A percentile compares a stretch with the other conserved stretches of the same genome.
phyloP scores from a whole-genome alignment of 352 stramenopile species.

The Aphanomyces euteiches region DNA sequence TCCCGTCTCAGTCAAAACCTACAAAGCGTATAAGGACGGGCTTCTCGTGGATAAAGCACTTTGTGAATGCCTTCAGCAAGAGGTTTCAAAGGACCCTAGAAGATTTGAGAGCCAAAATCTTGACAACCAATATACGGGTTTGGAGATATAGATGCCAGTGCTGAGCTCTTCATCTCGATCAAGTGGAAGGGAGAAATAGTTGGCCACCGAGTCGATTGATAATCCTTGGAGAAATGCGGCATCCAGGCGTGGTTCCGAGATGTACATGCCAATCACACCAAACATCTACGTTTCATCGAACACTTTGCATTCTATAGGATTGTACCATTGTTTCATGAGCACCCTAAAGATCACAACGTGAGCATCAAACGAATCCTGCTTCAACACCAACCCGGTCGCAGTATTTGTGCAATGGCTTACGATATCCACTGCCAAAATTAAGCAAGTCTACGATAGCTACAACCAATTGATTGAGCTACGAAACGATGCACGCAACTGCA shows the following conservation, averaged over 20 bases:
- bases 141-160: conserved; percentile 75
- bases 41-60: not conserved
- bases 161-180: conserved; percentile 71
- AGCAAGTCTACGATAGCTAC: conserved; percentile 62
- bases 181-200: conserved; percentile 68
- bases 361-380: not conserved
- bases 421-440: conserved; percentile 78
- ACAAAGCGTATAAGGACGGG: not conserved
- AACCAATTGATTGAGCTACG: not conserved
- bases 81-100: conserved; percentile 59
- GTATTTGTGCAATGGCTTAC: conserved; percentile 74
- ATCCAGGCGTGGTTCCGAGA: conserved; percentile 62
- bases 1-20: conserved; percentile 57
- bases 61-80: conserved; percentile 54
- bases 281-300: conserved; percentile 47
- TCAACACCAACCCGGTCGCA: conserved; percentile 44
- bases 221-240: conserved; percentile 55
- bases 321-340: conserved; percentile 73
- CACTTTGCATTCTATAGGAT: not conserved
- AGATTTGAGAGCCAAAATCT: not conserved
- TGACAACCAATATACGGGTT: conserved; percentile 44
- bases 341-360: conserved; percentile 35
- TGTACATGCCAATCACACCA: conserved; percentile 83
- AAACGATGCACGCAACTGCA: not conserved
- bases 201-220: conserved; percentile 59